Base-by-base conservation (phyloP, 75 land plant species). In the Adiantum capillusveneris region DNA sequence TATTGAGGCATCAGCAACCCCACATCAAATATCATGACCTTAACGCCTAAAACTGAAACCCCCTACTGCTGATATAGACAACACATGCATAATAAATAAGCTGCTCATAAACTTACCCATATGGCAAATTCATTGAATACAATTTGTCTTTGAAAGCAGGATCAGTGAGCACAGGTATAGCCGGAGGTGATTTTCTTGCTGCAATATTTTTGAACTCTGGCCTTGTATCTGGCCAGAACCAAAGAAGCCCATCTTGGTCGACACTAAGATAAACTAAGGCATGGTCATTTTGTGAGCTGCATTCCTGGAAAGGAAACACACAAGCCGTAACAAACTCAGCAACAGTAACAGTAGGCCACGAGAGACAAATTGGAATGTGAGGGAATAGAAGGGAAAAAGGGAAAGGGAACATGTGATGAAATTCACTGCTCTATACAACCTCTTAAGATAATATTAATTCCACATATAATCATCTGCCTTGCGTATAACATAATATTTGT, bases 231-330 rank as follows among this genome's bases (percentile, higher is more conserved):
- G 80, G 77, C 81, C 86, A 83, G 64, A 83, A 82, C 89, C 89
- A 85, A 11, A 85, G 64, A 53, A 85, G 76, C 22, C 76, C 83
- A 65, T 85, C 64, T 37, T 85, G 89, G 42, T 79, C 87, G 31
- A 62, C 55, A 63, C 80, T 72, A 37, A 80, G 86, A 74, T 85
- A 85, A 18, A 60, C 77, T 43, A 69, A 48, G 30, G 55, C 83
- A 74, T 86, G 79, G 24, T 86, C 86, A 46, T 65, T 75, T 56
- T 71, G 69, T 37, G 66, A 71, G 18, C 59, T 70, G 37, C 63
- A 68, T 21, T 73, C 71, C 89, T 85, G 85, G 68, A 79, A 59
- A 58, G 9, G 37, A 34, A n/a, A 9, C 37, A 5, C 37, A 14
- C 12, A 53, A 27, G 45, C 9, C 26, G n/a, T 26, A 56, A 26